Evolutionary conservation across 352 stramenopile genomes (phyloP).

Genomic region (Saprolegnia parasitica): DNA sequence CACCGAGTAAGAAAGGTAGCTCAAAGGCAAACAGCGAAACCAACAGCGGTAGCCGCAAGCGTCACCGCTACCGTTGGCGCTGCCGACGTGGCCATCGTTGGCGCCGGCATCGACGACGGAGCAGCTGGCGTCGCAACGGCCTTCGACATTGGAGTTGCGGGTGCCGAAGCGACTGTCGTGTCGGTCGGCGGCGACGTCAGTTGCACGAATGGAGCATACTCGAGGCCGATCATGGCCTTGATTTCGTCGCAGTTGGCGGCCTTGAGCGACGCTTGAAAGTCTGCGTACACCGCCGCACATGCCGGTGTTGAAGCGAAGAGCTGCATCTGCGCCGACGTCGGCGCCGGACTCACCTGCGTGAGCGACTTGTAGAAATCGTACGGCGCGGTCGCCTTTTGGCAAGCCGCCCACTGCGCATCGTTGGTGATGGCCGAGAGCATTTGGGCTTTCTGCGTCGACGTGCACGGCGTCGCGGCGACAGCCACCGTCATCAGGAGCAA

Average conservation of each 20-base stretch:
- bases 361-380: slow-evolving; percentile 14
- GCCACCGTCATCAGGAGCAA: not conserved
- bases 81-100: too few relatives aligned
- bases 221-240: not conserved
- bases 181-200: not conserved
- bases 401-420: slow-evolving; percentile 1
- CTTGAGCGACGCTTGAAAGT: slow-evolving; percentile 16
- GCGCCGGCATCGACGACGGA: too few relatives aligned
- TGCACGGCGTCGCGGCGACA: not conserved
- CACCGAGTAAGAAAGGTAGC: too few relatives aligned
- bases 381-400: slow-evolving; percentile 14
- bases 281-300: not conserved
- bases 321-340: not conserved
- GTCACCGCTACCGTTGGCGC: too few relatives aligned
- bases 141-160: too few relatives aligned
- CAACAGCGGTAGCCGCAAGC: too few relatives aligned
- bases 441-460: slow-evolving; percentile 1
- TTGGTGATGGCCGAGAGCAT: slow-evolving; percentile 16
- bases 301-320: not conserved
- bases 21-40: too few relatives aligned
- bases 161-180: too few relatives aligned
- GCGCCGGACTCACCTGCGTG: not conserved
- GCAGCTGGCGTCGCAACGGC: too few relatives aligned
- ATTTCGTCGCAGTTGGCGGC: slow-evolving; percentile 19
- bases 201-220: not conserved